Conservation (phyloP, 2,329 filamentous ascomycete genomes). For the Aspergillus proliferans region DNA sequence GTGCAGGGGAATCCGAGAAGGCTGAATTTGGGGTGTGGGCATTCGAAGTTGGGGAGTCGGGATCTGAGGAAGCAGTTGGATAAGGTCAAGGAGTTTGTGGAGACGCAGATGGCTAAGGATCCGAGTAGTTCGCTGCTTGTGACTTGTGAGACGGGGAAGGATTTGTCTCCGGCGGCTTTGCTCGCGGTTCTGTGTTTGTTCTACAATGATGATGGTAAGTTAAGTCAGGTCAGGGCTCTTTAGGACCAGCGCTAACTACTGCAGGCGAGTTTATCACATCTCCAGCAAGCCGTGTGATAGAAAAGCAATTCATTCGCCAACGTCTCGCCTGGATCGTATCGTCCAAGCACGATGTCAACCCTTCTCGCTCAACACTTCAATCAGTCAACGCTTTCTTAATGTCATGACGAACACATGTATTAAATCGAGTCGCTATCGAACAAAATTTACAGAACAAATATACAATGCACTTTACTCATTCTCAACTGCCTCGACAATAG, state of each 20-base stretch:
- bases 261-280: conserved; percentile 27
- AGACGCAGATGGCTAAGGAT: conserved; percentile 25
- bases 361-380: conserved; percentile 77
- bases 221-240: conserved; percentile 12
- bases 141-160: conserved; percentile 69
- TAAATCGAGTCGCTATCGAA: conserved; percentile 1
- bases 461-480: conserved; percentile 29
- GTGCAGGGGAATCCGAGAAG: conserved; percentile 33
- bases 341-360: conserved; percentile 71
- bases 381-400: conserved; percentile 89
- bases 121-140: conserved; percentile 46
- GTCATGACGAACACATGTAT: conserved; percentile 24
- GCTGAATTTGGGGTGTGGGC: conserved; percentile 58
- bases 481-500: conserved; percentile 43
- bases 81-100: conserved; percentile 54
- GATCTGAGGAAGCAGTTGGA: conserved; percentile 67
- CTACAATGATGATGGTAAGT: conserved; percentile 57
- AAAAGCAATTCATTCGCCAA: conserved; percentile 71
- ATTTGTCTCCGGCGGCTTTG: conserved; percentile 71
- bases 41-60: conserved; percentile 73
- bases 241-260: not conserved
- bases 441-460: not conserved
- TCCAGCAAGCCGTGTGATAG: conserved; percentile 40
- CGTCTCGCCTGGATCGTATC: conserved; percentile 77
- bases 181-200: conserved; percentile 71